Evolutionary conservation across 2,329 filamentous ascomycete species (phyloP), one percentile per base, ranked within the genome.

Genomic region (Fusarium nodosum): DNA sequence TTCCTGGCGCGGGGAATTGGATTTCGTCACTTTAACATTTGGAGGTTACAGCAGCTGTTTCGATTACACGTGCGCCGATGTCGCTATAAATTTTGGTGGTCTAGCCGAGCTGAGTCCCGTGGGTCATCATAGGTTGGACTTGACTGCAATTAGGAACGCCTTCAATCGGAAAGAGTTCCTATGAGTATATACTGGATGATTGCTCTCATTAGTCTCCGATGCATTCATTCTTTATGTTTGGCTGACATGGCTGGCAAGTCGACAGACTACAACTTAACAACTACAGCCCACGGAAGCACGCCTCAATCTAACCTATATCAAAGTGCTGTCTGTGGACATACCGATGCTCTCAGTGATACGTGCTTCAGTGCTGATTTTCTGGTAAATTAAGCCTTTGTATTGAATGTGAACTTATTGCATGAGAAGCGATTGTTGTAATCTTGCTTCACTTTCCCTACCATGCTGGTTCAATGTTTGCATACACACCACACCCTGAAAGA

Each of bases 1-100:
- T 30, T 30, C 28, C 20, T 13, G 22, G 33, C 56, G 64, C 50
- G 65, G 69, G 64, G 68, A 51, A 69, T 30, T 41, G 54, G 47
- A 72, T 74, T 74, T 74, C 72, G 72, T 74, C 72, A 74, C 72
- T 71, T 42, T 46, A 58, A 47, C 61, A 65, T 31, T 46, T 31
- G 42, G 39, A n/a, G 18, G 18, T 31, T 28, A 15, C 44, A 46
- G 34, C 33, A 63, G 42, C 42, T 64, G 52, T 58, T 64, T 42
- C 30, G 20, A 58, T 64, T 64, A 59, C 56, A 53, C 63, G 53
- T 59, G 68, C 47, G 66, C 72, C 72, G 72, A 74, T 74, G 70
- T 74, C 72, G 72, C 72, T 74, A 48, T 47, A 52, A 47, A 44
- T 30, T 50, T 60, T 39, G 48, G 24, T 59, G 34, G 44, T 36